Evolutionary conservation across 2,329 filamentous ascomycete genomes (phyloP), one percentile per base, ranked within the genome.

Genomic region (Diaporthe helianthi): DNA sequence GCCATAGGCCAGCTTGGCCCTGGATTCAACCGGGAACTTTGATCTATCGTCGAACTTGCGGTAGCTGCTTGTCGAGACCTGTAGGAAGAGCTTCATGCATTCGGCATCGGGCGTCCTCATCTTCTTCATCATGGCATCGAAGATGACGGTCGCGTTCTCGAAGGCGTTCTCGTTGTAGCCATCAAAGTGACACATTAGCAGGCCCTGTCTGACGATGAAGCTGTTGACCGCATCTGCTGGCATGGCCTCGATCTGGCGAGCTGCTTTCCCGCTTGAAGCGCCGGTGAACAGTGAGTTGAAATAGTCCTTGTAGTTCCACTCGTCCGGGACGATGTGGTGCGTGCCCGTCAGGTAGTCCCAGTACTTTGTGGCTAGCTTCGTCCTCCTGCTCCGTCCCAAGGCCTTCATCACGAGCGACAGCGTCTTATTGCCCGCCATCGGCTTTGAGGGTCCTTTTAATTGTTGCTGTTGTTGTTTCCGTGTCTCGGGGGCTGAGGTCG

Each of bases 151-250:
- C 5, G 92, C 91, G 73, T 91, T 85, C 3, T 83, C 79, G 72
- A 97, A 86, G 26, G 88, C 87, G 65, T 90, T 86, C n/a, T 78
- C 83, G 77, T 97, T 97, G 67, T 90, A 89, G 76, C 89, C 91
- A 82, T 98, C 93, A 68, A 90, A 87, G 29, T 88, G 81, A 78
- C 94, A 97, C 6, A 89, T 85, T 72, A 86, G 85, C 83, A 98
- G 89, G 66, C 91, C 93, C 55, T 93, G 86, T 65, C 88, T 87
- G 80, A 94, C 93, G 12, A 88, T 89, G 69, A 85, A 86, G 41
- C 76, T 74, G 68, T 77, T 79, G 47, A 86, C 76, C 71, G 82
- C 73, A 8, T 80, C 75, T 26, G 75, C 74, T 2, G 86, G 87
- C 75, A 90, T 86, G 22, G 82, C 76, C 29, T 81, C 77, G 24